Conservation (phyloP, 2,329 filamentous ascomycete species). For the Cladosporium sp. region DNA sequence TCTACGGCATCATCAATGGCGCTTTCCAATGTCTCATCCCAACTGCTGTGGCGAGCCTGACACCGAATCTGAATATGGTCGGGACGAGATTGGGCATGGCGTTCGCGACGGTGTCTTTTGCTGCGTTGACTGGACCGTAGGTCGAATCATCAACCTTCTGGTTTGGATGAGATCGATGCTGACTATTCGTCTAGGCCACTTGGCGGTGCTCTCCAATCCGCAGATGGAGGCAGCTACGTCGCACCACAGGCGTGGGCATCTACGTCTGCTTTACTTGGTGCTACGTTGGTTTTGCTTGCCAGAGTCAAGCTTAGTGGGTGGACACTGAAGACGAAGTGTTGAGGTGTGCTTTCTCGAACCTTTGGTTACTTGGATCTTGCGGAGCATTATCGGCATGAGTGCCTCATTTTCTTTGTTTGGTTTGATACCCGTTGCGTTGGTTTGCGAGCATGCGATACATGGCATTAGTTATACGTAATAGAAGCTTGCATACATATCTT, state of each 20-base stretch:
- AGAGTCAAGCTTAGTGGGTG: constrained; percentile 24
- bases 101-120: constrained; percentile 42
- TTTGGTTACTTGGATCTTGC: neutral
- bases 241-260: constrained; percentile 43
- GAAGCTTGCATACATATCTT: too few species aligned
- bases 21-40: constrained; percentile 46
- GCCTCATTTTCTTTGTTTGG: neutral
- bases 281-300: constrained; percentile 19
- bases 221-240: constrained; percentile 37
- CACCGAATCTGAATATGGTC: constrained; percentile 42
- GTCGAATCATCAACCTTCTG: neutral
- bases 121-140: constrained; percentile 40
- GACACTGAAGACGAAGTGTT: constrained; percentile 19
- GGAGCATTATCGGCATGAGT: neutral
- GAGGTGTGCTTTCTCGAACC: constrained; percentile 1
- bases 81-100: constrained; percentile 48
- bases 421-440: neutral
- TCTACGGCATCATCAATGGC: constrained; percentile 44
- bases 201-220: constrained; percentile 43
- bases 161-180: neutral
- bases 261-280: constrained; percentile 17
- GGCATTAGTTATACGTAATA: too few species aligned
- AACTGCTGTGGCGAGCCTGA: constrained; percentile 39
- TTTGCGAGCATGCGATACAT: too few species aligned
- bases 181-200: constrained; percentile 30